Conservation (phyloP, 2,329 filamentous ascomycete species). For the Hirsutella rhossiliensis region DNA sequence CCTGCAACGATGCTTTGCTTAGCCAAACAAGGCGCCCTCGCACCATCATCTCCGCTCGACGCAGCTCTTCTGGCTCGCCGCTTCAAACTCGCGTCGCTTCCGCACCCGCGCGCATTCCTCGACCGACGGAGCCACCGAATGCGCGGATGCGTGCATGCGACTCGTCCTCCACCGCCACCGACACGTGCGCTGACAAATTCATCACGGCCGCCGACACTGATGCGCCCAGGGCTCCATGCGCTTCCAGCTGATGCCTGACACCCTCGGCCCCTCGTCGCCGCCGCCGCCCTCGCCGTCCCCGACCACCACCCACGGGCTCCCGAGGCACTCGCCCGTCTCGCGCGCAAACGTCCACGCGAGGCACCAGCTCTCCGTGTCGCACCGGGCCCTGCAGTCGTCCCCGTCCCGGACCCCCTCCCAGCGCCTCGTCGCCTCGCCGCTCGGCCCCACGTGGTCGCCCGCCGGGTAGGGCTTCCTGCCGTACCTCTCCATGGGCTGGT, state of each 20-base stretch:
- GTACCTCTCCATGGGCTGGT: constrained; percentile 25
- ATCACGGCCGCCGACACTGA: constrained; percentile 8
- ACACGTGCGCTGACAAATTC: neutral
- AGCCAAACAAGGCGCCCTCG: too few relatives aligned
- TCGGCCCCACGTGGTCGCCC: constrained; percentile 38
- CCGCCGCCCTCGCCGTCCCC: constrained; percentile 17
- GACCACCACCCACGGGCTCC: constrained; percentile 37
- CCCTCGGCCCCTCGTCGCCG: constrained; percentile 11
- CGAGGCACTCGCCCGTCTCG: constrained; percentile 25
- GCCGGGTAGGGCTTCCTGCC: constrained; percentile 15
- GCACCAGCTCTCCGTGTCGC: constrained; percentile 26
- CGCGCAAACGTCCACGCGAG: constrained; percentile 40
- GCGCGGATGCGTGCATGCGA: too few relatives aligned
- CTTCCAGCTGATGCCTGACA: constrained; percentile 21
- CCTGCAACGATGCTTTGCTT: too few relatives aligned
- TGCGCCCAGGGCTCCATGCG: constrained; percentile 13
- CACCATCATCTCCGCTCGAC: too few relatives aligned
- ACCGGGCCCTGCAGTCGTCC: constrained; percentile 30
- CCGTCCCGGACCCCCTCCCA: constrained; percentile 23
- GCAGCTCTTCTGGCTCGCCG: too few relatives aligned
- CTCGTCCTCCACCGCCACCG: too few relatives aligned
- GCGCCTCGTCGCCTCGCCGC: constrained; percentile 28
- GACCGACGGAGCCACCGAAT: too few relatives aligned
- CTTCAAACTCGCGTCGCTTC: too few relatives aligned
- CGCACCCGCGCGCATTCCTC: too few relatives aligned